phyloP scores from a whole-genome alignment of 2,329 filamentous ascomycete genomes.

The Fusarium scirpi region DNA sequence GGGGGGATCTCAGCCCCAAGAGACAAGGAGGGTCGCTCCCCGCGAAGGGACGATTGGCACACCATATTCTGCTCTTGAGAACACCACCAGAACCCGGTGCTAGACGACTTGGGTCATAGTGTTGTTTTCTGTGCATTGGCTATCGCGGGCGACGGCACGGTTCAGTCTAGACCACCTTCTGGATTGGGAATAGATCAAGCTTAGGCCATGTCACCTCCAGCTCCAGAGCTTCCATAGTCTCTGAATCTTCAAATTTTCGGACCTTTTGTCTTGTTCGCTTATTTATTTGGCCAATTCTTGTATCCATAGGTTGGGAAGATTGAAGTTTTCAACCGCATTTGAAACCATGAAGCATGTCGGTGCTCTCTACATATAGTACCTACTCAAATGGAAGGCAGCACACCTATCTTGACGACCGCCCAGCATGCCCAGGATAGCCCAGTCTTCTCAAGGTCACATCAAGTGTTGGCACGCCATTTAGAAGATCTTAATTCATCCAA shows the following conservation, averaged over 20 bases:
- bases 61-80: background rate
- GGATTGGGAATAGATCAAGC: conserved; percentile 20
- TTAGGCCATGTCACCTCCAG: conserved; percentile 25
- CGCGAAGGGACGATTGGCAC: conserved; percentile 38
- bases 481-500: conserved; percentile 31
- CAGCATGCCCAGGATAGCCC: background rate
- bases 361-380: background rate
- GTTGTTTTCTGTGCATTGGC: conserved; percentile 9
- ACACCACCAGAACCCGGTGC: conserved; percentile 17
- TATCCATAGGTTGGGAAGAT: background rate
- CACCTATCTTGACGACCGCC: background rate
- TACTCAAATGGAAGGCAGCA: background rate
- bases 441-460: conserved; percentile 17
- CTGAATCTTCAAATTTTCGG: conserved; percentile 33
- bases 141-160: conserved; percentile 36
- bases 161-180: conserved; percentile 32
- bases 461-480: conserved; percentile 37
- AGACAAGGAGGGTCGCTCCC: conserved; percentile 36
- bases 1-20: conserved; percentile 37
- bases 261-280: conserved; percentile 41
- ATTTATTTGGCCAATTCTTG: background rate
- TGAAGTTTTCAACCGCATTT: background rate
- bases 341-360: background rate
- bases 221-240: conserved; percentile 27
- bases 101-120: conserved; percentile 33